Percentiles rank a stretch among this genome's conserved stretches.
Evolutionary conservation across 192 early-diverging fungal species (phyloP).

Genomic region (Rhizoclosmatium globosum): DNA sequence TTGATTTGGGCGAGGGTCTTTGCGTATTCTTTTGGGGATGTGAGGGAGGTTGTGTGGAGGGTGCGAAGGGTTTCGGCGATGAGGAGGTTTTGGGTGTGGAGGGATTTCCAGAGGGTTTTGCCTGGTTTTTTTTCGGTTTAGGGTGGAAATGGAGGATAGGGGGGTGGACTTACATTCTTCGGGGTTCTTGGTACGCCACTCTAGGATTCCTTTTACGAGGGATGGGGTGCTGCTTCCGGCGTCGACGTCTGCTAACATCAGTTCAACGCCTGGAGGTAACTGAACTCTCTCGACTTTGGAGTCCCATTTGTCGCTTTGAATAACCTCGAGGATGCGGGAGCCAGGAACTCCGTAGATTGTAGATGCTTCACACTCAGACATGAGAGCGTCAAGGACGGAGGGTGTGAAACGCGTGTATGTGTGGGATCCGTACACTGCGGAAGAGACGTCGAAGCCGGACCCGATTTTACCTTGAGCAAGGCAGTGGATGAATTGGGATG

Average conservation of each 20-base stretch:
- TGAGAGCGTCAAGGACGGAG: slow-evolving; percentile 44
- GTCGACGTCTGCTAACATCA: slow-evolving; percentile 93
- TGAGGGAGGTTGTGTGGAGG: too few relatives aligned
- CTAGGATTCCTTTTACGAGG: slow-evolving; percentile 85
- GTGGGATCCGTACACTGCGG: slow-evolving; percentile 93
- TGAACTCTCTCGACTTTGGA: slow-evolving; percentile 65
- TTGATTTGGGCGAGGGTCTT: neutral
- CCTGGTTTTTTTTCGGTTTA: too few relatives aligned
- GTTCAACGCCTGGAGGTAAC: slow-evolving; percentile 75
- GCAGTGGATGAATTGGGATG: slow-evolving; percentile 93
- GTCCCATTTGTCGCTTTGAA: slow-evolving; percentile 58
- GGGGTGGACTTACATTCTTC: slow-evolving; percentile 52
- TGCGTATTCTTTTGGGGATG: too few relatives aligned
- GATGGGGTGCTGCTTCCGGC: slow-evolving; percentile 93
- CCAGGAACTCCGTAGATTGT: neutral
- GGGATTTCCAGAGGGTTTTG: too few relatives aligned
- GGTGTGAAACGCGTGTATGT: slow-evolving; percentile 86
- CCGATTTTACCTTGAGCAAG: slow-evolving; percentile 99
- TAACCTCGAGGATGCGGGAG: slow-evolving; percentile 27
- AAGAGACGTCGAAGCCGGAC: slow-evolving; percentile 93
- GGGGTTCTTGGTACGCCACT: slow-evolving; percentile 78
- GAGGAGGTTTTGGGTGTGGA: too few relatives aligned
- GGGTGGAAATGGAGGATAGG: too few relatives aligned
- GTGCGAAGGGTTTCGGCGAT: too few relatives aligned
- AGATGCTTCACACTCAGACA: slow-evolving; percentile 14